Evolutionary conservation across 306 rosid genomes (phyloP).

Genomic region (Lablab purpureus): DNA sequence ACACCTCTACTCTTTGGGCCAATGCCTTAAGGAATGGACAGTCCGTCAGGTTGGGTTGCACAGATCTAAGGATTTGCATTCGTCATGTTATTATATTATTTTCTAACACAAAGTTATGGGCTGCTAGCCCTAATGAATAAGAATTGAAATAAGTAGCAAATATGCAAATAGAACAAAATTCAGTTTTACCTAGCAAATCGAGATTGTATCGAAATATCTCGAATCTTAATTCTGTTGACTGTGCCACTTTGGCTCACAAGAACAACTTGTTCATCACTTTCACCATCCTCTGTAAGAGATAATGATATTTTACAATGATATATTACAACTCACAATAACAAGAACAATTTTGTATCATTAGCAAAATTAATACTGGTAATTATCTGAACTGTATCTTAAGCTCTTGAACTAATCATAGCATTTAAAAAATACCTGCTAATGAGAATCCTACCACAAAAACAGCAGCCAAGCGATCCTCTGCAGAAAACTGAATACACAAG

Average conservation of each 20-base stretch:
- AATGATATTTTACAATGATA: constrained; percentile 17
- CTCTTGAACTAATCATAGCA: constrained; percentile 6
- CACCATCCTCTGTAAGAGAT: constrained; percentile 78
- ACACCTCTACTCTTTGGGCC: too few species aligned
- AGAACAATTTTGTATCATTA: constrained; percentile 2
- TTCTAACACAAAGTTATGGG: not conserved
- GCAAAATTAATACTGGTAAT: not conserved
- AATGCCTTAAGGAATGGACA: too few species aligned
- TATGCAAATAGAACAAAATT: not conserved
- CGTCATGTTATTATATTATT: not conserved
- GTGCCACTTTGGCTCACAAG: constrained; percentile 97
- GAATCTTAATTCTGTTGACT: constrained; percentile 95
- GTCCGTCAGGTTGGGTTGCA: too few species aligned
- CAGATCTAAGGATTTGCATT: too few species aligned
- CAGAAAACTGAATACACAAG: constrained; percentile 65
- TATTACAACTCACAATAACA: not conserved
- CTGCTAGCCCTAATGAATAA: not conserved
- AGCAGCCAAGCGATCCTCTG: constrained; percentile 86
- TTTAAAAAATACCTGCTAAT: constrained; percentile 65
- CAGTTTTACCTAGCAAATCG: constrained; percentile 87
- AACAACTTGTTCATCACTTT: constrained; percentile 99
- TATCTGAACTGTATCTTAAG: constrained; percentile 3
- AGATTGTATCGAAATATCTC: constrained; percentile 92
- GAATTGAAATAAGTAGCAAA: constrained; percentile 26
- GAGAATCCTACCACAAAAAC: constrained; percentile 96